Conservation (phyloP, 2,329 filamentous ascomycete species). For the Epichloe gansuensis region DNA sequence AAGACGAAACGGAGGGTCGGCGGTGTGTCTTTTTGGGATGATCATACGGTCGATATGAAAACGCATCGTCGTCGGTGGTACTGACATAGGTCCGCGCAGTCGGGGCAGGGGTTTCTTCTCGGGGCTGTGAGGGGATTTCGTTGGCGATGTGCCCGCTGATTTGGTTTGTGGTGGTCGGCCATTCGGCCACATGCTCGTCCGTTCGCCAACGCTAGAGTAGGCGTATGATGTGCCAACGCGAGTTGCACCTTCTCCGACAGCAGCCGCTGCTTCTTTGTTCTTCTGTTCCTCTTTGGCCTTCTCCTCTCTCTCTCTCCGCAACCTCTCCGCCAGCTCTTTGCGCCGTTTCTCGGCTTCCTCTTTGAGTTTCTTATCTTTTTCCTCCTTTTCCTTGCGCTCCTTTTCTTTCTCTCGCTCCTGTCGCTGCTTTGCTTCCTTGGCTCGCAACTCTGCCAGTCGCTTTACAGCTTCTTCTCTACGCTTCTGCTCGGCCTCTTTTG, state of each 20-base stretch:
- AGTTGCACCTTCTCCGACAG: constrained; percentile 17
- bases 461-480: constrained; percentile 43
- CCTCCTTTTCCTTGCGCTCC: constrained; percentile 25
- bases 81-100: constrained; percentile 47
- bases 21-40: constrained; percentile 46
- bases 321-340: constrained; percentile 14
- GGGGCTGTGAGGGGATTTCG: constrained; percentile 18
- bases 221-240: constrained; percentile 45
- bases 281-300: constrained; percentile 30
- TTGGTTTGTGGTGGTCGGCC: constrained; percentile 26
- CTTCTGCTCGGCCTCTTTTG: constrained; percentile 48
- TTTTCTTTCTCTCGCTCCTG: constrained; percentile 29
- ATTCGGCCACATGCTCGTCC: constrained; percentile 57
- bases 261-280: constrained; percentile 24
- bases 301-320: constrained; percentile 16
- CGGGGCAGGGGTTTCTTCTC: constrained; percentile 31
- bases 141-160: constrained; percentile 19
- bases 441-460: constrained; percentile 40
- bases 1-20: constrained; percentile 55
- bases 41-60: constrained; percentile 71
- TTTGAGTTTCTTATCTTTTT: constrained; percentile 22
- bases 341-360: constrained; percentile 22
- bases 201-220: constrained; percentile 54
- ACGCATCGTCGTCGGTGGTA: constrained; percentile 48
- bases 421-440: constrained; percentile 40